Evolutionary conservation across 2,329 filamentous ascomycete species (phyloP).

Genomic region (Penicillium sp.): DNA sequence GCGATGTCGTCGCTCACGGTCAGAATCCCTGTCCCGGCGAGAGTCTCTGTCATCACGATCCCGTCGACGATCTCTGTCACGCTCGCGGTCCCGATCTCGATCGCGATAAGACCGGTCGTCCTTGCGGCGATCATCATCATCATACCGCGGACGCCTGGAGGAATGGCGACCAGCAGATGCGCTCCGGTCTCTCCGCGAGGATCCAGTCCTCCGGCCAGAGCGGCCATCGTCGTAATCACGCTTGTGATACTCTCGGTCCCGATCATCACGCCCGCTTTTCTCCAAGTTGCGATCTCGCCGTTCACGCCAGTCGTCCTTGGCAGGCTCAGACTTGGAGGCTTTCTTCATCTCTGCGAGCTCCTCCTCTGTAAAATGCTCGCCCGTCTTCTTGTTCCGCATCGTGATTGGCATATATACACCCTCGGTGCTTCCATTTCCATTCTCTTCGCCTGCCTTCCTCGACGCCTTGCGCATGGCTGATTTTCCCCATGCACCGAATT

Average conservation of each 20-base stretch:
- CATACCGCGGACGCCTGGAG: slow-evolving; percentile 34
- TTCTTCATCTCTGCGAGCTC: slow-evolving; percentile 53
- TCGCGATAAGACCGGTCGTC: slow-evolving; percentile 36
- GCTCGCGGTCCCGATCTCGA: slow-evolving; percentile 25
- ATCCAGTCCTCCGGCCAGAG: slow-evolving; percentile 38
- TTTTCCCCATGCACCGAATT: slow-evolving; percentile 77
- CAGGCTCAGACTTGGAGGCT: slow-evolving; percentile 44
- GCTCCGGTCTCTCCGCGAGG: slow-evolving; percentile 37
- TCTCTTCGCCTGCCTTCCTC: slow-evolving; percentile 52
- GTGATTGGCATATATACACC: slow-evolving; percentile 59
- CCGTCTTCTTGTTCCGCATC: slow-evolving; percentile 58
- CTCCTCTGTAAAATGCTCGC: slow-evolving; percentile 59
- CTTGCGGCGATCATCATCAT: slow-evolving; percentile 35
- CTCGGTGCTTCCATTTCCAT: slow-evolving; percentile 36
- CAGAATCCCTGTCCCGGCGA: slow-evolving; percentile 23
- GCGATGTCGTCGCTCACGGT: slow-evolving; percentile 25
- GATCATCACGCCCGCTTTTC: slow-evolving; percentile 36
- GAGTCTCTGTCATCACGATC: slow-evolving; percentile 26
- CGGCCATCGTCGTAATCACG: slow-evolving; percentile 34
- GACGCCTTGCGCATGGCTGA: slow-evolving; percentile 52
- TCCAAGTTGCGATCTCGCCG: slow-evolving; percentile 44
- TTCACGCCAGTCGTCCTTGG: slow-evolving; percentile 45
- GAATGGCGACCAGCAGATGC: slow-evolving; percentile 34
- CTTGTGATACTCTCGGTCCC: slow-evolving; percentile 31
- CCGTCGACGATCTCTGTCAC: slow-evolving; percentile 32